Base-by-base conservation (phyloP, 2,329 filamentous ascomycete genomes). In the Cordyceps tenuipes region DNA sequence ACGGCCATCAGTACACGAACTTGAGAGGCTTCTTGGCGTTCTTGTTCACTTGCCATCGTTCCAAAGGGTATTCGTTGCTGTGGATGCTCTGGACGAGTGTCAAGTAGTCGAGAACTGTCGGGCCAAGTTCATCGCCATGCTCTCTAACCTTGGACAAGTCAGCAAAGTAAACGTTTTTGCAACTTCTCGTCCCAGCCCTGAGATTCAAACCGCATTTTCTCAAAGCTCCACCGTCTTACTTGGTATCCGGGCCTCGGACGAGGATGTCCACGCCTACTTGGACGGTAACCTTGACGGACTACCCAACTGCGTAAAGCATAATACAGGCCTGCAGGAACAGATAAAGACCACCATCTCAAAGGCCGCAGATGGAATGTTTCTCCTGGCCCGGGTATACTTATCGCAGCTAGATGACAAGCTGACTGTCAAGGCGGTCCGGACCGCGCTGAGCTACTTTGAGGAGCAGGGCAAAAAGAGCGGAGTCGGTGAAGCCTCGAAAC, bases 381-480 rank as follows among this genome's bases (percentile, higher is more conserved):
- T 62, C n/a, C 17, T 62, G 13, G 59, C 62, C 13, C 54, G 49
- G 13, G 41, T 62, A 36, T 54, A 58, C 44, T 43, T 63, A 9
- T 57, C 39, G 12, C 44, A 59, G n/a, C 6, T 31, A 3, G 43
- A 46, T 23, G 48, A 44, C 13, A 59, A 60, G 41, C 39, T 17
- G 34, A 69, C 71, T 0, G 49, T 50, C 0, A 76, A 73, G 48
- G 66, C 64, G 2, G 64, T 80, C 8, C 62, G 62, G 41, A 39
- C 15, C 4, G 13, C 52, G 9, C 26, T 56, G 9, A 10, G 44
- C 19, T 26, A 17, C 53, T 47, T 56, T 23, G 23, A 46, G 52
- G 26, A 55, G 39, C 41, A 55, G 15, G 21, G n/a, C 23, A 44
- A 44, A 46, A 46, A 21, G n/a, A 19, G 43, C n/a, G 43, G 17